Conservation (phyloP, 306 rosid species). For the Gillenia trifoliata region DNA sequence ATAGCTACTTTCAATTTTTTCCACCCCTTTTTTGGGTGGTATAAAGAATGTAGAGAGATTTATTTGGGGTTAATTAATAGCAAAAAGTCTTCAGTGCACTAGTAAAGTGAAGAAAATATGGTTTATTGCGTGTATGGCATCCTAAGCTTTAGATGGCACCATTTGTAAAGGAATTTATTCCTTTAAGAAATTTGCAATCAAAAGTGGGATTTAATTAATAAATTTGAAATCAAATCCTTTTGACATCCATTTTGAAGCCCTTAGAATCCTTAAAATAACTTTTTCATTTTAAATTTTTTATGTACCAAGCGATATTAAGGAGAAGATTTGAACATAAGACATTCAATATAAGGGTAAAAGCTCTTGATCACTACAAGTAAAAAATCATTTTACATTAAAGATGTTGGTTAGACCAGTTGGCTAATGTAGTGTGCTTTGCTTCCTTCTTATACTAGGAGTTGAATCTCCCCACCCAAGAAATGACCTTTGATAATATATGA, state of each 20-base stretch:
- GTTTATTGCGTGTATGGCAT: constrained; percentile 14
- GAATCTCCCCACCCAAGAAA: too few relatives aligned
- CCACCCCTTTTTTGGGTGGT: constrained; percentile 12
- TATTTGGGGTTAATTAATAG: neutral
- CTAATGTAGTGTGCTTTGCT: neutral
- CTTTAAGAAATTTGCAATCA: neutral
- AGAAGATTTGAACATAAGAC: too few relatives aligned
- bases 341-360: neutral
- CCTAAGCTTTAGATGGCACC: constrained; percentile 32
- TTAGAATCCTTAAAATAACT: neutral
- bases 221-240: neutral
- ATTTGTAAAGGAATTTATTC: constrained; percentile 6
- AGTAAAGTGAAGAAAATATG: constrained; percentile 9
- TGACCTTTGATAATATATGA: neutral
- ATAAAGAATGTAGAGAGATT: neutral
- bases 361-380: too few relatives aligned
- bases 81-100: constrained; percentile 23
- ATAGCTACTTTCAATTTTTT: neutral
- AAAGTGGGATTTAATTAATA: neutral
- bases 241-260: neutral
- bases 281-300: neutral
- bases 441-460: too few relatives aligned
- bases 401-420: too few relatives aligned
- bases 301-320: neutral
- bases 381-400: too few relatives aligned